Percentiles rank a stretch among this genome's conserved stretches.
Evolutionary conservation across 768 basidiomycete species (phyloP).

Genomic region (Auriscalpium microsporum): DNA sequence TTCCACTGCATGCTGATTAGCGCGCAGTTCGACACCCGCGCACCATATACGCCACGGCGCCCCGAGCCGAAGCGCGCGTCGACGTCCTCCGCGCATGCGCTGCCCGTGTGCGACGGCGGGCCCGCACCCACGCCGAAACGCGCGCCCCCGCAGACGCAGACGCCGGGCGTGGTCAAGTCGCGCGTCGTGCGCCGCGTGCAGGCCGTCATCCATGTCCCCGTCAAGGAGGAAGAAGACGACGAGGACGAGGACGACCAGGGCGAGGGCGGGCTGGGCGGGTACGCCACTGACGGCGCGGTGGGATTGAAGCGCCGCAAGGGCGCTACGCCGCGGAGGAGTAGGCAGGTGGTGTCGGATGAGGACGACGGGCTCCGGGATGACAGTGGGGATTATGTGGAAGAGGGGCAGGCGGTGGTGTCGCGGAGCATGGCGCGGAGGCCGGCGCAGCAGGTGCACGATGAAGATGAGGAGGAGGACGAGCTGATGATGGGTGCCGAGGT

Average conservation of each 20-base stretch:
- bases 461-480: constrained; percentile 47
- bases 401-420: constrained; percentile 7
- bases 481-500: constrained; percentile 57
- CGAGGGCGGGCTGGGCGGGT: constrained; percentile 11
- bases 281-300: constrained; percentile 10
- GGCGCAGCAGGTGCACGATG: constrained; percentile 8
- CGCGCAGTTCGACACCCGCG: constrained; percentile 11
- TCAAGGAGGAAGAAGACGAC: constrained; percentile 54
- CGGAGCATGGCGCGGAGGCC: constrained; percentile 4
- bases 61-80: constrained; percentile 18
- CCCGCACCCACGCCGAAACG: constrained; percentile 3
- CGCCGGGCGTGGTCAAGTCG: constrained; percentile 10
- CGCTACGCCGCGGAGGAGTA: constrained; percentile 7
- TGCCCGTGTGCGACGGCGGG: neutral
- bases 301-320: constrained; percentile 26
- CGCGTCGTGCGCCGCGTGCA: constrained; percentile 55
- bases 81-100: constrained; percentile 6
- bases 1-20: neutral
- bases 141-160: neutral
- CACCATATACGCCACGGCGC: constrained; percentile 10
- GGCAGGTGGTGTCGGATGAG: constrained; percentile 8
- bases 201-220: constrained; percentile 46
- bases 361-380: constrained; percentile 30
- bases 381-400: constrained; percentile 29
- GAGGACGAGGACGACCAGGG: constrained; percentile 20